These are phyloP conservation scores for Dendrocalamus sinicus DNA, from an alignment of 176 grass and related monocot species.

Conservation along the genomic window DNA sequence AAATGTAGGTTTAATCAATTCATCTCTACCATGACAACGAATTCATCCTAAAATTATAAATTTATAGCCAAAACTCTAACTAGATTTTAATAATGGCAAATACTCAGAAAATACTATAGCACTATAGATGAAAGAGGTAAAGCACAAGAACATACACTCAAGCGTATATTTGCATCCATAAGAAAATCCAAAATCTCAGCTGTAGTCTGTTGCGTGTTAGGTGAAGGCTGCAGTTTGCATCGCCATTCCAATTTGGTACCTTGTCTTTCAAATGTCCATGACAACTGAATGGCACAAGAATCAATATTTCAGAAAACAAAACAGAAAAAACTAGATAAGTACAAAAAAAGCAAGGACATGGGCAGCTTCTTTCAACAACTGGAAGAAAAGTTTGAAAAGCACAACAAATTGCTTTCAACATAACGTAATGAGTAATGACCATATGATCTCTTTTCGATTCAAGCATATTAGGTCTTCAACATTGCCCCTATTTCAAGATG, in stretches of 20 bases:
- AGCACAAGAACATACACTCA: conserved; percentile 70
- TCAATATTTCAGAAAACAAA: not conserved
- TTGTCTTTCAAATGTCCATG: conserved; percentile 92
- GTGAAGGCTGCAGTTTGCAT: conserved; percentile 85
- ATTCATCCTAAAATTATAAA: not conserved
- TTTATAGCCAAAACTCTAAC: not conserved
- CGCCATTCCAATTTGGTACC: conserved; percentile 94
- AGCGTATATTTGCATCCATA: conserved; percentile 91
- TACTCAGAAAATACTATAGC: not conserved
- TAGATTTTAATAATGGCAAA: not conserved
- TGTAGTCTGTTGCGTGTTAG: conserved; percentile 62
- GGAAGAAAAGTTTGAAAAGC: not conserved
- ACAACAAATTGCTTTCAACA: not conserved
- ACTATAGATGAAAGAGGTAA: not conserved
- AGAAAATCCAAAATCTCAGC: conserved; percentile 85
- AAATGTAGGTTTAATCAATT: conserved; percentile 20
- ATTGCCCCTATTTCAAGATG: conserved; percentile 6
- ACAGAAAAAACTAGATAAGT: not conserved
- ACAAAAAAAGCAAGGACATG: not conserved
- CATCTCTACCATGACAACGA: not conserved
- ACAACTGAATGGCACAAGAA: conserved; percentile 55
- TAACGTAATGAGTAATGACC: not conserved
- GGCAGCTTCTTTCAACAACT: not conserved
- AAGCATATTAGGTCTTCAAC: not conserved
- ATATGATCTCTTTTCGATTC: not conserved